A percentile compares a stretch with the other conserved stretches of the same genome.
These are phyloP conservation scores for Paraurostyla sp. DNA, from an alignment of 73 alveolate species.

Conservation along the genomic window DNA sequence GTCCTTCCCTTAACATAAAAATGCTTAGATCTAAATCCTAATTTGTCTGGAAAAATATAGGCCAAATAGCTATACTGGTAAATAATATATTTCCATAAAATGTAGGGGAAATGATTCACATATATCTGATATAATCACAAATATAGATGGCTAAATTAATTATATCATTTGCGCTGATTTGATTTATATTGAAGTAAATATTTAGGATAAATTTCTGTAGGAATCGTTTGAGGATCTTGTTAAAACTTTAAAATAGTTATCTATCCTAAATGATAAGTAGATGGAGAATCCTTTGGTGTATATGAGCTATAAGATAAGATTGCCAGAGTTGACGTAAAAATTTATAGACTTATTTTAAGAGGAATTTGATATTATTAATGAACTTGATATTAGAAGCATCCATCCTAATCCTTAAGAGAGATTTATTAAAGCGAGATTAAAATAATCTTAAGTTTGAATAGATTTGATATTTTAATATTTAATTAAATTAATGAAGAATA, in stretches of 20 bases:
- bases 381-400: neutral
- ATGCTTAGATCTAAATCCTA: slow-evolving; percentile 11
- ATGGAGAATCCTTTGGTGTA: neutral
- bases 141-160: neutral
- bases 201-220: neutral
- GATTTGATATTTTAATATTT: neutral
- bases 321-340: slow-evolving; percentile 28
- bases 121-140: neutral
- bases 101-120: slow-evolving; percentile 37
- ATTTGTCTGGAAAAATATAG: neutral
- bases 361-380: slow-evolving; percentile 28
- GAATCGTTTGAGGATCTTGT: slow-evolving; percentile 43
- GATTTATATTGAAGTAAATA: slow-evolving; percentile 7
- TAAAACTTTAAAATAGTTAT: neutral
- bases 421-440: slow-evolving; percentile 17
- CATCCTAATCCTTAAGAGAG: slow-evolving; percentile 41
- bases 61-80: slow-evolving; percentile 14
- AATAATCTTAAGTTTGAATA: neutral
- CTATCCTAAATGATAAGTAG: neutral
- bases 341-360: slow-evolving; percentile 23
- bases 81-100: neutral
- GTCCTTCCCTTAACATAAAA: slow-evolving; percentile 1
- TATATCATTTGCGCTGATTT: slow-evolving; percentile 37
- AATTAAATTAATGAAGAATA: neutral
- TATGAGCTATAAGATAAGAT: slow-evolving; percentile 35